Base-by-base conservation (phyloP, 768 basidiomycete genomes). In the Asterophora parasitica region DNA sequence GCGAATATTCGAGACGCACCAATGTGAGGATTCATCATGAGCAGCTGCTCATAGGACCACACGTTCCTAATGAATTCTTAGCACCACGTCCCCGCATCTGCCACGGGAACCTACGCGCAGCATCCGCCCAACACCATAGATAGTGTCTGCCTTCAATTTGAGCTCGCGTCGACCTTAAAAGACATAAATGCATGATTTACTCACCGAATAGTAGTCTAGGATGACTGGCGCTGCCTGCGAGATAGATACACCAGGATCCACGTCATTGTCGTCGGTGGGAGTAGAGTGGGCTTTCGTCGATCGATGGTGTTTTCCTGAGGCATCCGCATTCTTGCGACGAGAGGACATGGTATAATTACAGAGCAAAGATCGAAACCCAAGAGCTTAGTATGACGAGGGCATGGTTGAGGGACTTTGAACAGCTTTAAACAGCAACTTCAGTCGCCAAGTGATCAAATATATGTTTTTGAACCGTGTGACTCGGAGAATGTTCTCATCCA, bases 71-170 rank as follows among this genome's bases (percentile, higher is more conserved):
- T 15, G 12, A 11, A 32, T 10, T 31, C 44, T 30, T 16, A 41
- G 40, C n/a, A 23, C 13, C 11, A 17, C n/a, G 9, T 8, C 27
- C 9, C 19, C 13, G n/a, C 19, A 41, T 28, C 37, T 15, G 35
- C 30, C 27, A 3, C 11, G 34, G 36, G 39, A n/a, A 76, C 82
- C 45, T 65, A 85, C 84, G 82, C 72, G 76, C 90, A 92, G 58
- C 90, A 92, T 15, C 90, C 89, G 17, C 89, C 89, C 54, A 91
- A 77, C 4, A 92, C 81, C 54, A 87, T 72, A 1, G 74, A 70
- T 16, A 88, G 60, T 16, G 79, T 72, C 71, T 69, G 12, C 33
- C 26, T 49, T 48, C 20, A 49, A 32, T 55, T 32, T 51, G 31
- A 53, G 49, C 45, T 16, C 34, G 28, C 34, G 42, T 44, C 40